phyloP scores from a whole-genome alignment of 129 eudicot species.

The Flaveria robusta region DNA sequence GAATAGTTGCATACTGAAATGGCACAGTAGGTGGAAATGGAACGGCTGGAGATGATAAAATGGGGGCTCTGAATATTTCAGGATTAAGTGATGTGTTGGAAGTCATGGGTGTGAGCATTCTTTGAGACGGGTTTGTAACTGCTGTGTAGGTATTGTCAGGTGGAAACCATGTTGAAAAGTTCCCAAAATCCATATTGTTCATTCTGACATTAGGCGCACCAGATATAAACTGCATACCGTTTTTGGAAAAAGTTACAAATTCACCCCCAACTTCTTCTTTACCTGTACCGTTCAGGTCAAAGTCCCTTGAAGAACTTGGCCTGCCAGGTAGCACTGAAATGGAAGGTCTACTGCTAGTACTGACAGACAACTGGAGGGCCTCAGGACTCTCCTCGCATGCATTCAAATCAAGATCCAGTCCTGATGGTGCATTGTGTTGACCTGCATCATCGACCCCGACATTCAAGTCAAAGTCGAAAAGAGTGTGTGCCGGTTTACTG shows the following conservation, averaged over 20 bases:
- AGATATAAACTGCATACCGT: slow-evolving; percentile 35
- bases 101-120: slow-evolving; percentile 51
- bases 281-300: slow-evolving; percentile 77
- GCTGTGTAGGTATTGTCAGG: slow-evolving; percentile 58
- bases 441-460: slow-evolving; percentile 56
- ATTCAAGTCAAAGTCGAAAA: slow-evolving; percentile 73
- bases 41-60: slow-evolving; percentile 82
- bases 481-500: slow-evolving; percentile 45
- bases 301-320: slow-evolving; percentile 48
- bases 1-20: slow-evolving; percentile 64
- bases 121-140: slow-evolving; percentile 54
- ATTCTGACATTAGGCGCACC: slow-evolving; percentile 51
- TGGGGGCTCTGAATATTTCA: slow-evolving; percentile 58
- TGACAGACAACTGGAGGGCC: slow-evolving; percentile 46
- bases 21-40: slow-evolving; percentile 54
- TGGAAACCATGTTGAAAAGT: slow-evolving; percentile 63
- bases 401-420: slow-evolving; percentile 70
- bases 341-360: slow-evolving; percentile 31
- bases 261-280: slow-evolving; percentile 55
- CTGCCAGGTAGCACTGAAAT: slow-evolving; percentile 35
- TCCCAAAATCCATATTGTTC: slow-evolving; percentile 53
- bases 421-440: slow-evolving; percentile 34
- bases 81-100: slow-evolving; percentile 47
- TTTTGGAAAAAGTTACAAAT: slow-evolving; percentile 22
- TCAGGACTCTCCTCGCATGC: slow-evolving; percentile 66